Conservation (phyloP, 129 eudicot genomes). For the Artemisia argyi region DNA sequence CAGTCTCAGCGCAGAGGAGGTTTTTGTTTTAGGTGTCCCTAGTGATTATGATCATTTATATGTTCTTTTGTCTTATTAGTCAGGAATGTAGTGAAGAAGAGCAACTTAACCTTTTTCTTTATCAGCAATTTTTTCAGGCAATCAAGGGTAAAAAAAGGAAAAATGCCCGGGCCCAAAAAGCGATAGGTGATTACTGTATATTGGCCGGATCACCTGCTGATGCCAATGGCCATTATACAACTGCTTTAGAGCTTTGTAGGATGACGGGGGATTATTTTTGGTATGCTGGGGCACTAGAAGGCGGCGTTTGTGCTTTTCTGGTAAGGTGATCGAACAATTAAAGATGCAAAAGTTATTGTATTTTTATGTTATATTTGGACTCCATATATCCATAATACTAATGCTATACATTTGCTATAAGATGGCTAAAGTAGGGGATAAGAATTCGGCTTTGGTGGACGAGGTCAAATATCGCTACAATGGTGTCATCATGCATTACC, state of each 20-base stretch:
- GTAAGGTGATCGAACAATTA: constrained; percentile 38
- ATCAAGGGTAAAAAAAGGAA: constrained; percentile 87
- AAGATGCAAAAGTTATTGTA: not conserved
- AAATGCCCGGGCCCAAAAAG: constrained; percentile 93
- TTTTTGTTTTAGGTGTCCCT: constrained; percentile 92
- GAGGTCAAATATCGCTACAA: constrained; percentile 91
- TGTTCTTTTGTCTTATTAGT: not conserved
- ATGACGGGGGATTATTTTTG: constrained; percentile 93
- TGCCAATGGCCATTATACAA: constrained; percentile 85
- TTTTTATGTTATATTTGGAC: not conserved
- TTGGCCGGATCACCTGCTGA: constrained; percentile 96
- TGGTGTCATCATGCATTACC: constrained; percentile 86
- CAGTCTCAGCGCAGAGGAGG: constrained; percentile 99
- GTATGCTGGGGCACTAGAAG: constrained; percentile 99
- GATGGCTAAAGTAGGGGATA: constrained; percentile 76
- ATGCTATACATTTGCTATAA: constrained; percentile 18
- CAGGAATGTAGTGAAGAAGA: not conserved
- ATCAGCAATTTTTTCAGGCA: constrained; percentile 54
- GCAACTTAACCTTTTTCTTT: constrained; percentile 27
- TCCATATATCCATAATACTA: not conserved
- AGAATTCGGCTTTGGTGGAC: constrained; percentile 74
- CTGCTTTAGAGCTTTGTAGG: constrained; percentile 83
- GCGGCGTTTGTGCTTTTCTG: constrained; percentile 95
- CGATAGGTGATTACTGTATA: constrained; percentile 92
- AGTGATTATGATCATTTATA: constrained; percentile 34